These are phyloP conservation scores for Diutina ranongensis DNA, from an alignment of 1,139 yeast genomes.

Conservation along the genomic window DNA sequence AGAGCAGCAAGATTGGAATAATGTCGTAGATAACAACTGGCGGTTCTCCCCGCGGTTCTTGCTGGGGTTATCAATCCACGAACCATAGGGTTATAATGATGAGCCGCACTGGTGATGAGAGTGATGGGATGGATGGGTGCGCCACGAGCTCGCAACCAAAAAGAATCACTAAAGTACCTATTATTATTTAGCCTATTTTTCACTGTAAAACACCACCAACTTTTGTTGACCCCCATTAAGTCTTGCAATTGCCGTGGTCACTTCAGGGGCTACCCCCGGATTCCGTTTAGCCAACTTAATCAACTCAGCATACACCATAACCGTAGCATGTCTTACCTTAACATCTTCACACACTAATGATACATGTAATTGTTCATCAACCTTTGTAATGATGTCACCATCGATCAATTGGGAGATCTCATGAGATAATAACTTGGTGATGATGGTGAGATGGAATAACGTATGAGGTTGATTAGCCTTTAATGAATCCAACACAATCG, in stretches of 20 bases:
- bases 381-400: constrained; percentile 26
- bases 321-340: neutral
- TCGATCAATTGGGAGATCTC: neutral
- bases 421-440: neutral
- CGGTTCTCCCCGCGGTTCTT: too few species aligned
- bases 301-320: constrained; percentile 8
- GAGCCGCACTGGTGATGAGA: too few species aligned
- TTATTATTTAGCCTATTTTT: constrained; percentile 8
- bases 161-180: too few species aligned
- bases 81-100: too few species aligned
- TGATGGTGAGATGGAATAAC: constrained; percentile 14
- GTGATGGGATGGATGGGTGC: too few species aligned
- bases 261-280: constrained; percentile 32
- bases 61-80: too few species aligned
- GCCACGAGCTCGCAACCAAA: too few species aligned
- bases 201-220: constrained; percentile 27
- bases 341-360: neutral
- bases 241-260: constrained; percentile 13
- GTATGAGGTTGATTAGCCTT: constrained; percentile 16
- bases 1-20: neutral
- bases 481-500: constrained; percentile 11
- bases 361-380: constrained; percentile 14
- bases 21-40: neutral
- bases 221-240: constrained; percentile 25
- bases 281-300: constrained; percentile 13